Conservation (phyloP, 2,329 filamentous ascomycete species). For the Alternaria sp. region DNA sequence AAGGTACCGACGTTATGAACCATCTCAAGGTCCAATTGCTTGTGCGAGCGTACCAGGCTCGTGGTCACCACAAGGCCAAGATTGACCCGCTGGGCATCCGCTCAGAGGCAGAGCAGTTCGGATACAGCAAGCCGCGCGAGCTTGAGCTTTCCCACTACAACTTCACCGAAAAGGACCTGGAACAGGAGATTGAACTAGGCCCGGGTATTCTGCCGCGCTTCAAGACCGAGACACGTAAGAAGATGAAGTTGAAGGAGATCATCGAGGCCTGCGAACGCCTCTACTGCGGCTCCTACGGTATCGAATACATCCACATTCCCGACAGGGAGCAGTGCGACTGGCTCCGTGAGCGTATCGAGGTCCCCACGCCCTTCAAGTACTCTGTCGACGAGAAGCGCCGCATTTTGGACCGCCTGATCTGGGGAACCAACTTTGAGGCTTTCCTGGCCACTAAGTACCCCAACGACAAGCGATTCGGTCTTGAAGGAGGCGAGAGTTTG, state of each 20-base stretch:
- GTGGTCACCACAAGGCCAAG: slow-evolving; percentile 97
- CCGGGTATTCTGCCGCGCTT: slow-evolving; percentile 96
- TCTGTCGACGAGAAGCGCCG: slow-evolving; percentile 97
- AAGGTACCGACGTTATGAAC: slow-evolving; percentile 86
- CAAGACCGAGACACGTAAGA: slow-evolving; percentile 84
- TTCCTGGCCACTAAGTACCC: slow-evolving; percentile 98
- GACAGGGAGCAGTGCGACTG: slow-evolving; percentile 98
- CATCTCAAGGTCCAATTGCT: slow-evolving; percentile 98
- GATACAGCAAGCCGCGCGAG: slow-evolving; percentile 89
- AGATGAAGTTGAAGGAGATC: slow-evolving; percentile 97
- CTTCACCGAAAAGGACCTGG: slow-evolving; percentile 92
- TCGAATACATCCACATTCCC: slow-evolving; percentile 99
- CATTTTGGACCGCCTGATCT: slow-evolving; percentile 96
- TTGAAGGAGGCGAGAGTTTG: slow-evolving; percentile 95
- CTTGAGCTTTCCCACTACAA: slow-evolving; percentile 92
- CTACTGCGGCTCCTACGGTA: slow-evolving; percentile 96
- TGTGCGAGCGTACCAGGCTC: slow-evolving; percentile 95
- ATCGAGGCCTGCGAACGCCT: slow-evolving; percentile 91
- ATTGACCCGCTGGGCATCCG: slow-evolving; percentile 96
- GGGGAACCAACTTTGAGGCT: slow-evolving; percentile 96
- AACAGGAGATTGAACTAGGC: slow-evolving; percentile 88
- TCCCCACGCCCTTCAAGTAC: slow-evolving; percentile 95
- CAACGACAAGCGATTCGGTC: slow-evolving; percentile 98
- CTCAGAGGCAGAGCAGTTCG: slow-evolving; percentile 82
- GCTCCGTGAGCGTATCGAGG: slow-evolving; percentile 93